Evolutionary conservation across 257 asterid genomes (phyloP).

Genomic region (Anisodus acutangulus): DNA sequence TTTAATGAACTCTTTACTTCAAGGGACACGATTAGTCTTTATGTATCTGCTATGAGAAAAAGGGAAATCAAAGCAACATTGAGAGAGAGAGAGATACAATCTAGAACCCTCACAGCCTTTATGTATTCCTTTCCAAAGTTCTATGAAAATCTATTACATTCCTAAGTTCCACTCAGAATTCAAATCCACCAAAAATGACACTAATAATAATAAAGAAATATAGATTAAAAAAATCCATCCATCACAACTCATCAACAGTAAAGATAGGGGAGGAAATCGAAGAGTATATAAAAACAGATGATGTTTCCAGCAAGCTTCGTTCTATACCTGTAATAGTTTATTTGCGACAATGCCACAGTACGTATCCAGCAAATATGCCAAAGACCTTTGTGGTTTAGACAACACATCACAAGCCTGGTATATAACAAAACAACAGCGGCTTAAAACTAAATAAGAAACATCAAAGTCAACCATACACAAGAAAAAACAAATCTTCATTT

Average conservation of each 20-base stretch:
- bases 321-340: slow-evolving; percentile 77
- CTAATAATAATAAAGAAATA: not conserved
- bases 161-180: not conserved
- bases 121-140: not conserved
- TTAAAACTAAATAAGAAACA: slow-evolving; percentile 26
- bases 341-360: slow-evolving; percentile 74
- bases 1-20: slow-evolving; percentile 13
- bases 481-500: slow-evolving; percentile 21
- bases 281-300: slow-evolving; percentile 4
- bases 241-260: slow-evolving; percentile 20
- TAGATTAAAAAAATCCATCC: slow-evolving; percentile 22
- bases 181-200: slow-evolving; percentile 1
- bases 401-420: slow-evolving; percentile 87
- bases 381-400: slow-evolving; percentile 89
- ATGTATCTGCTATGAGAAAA: not conserved
- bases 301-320: not conserved
- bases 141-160: not conserved
- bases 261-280: slow-evolving; percentile 28
- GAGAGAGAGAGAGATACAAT: not conserved
- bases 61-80: not conserved
- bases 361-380: slow-evolving; percentile 86
- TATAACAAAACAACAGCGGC: slow-evolving; percentile 32
- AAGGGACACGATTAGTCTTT: slow-evolving; percentile 10
- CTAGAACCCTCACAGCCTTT: not conserved
- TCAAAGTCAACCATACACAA: slow-evolving; percentile 21